Evolutionary conservation across 768 basidiomycete species (phyloP).

Genomic region (Auricularia auricula-judae): DNA sequence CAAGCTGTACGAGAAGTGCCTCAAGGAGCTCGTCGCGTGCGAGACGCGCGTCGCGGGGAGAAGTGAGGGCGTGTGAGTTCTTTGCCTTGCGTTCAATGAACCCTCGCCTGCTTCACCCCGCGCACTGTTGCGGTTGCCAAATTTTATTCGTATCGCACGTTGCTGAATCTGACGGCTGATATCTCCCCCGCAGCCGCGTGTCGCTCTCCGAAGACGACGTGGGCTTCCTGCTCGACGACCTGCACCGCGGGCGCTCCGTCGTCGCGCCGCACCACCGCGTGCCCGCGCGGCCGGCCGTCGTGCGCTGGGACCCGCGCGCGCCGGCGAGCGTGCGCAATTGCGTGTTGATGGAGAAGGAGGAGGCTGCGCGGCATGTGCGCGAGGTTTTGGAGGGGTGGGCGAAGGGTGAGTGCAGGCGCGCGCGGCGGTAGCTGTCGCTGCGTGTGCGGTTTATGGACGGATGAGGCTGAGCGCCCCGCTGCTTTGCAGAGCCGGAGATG

Average conservation of each 20-base stretch:
- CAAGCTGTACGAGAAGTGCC: background rate
- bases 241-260: constrained; percentile 59
- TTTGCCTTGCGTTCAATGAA: background rate
- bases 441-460: constrained; percentile 46
- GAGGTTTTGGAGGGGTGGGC: constrained; percentile 18
- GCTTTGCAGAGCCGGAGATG: no score
- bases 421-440: constrained; percentile 34
- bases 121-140: no score
- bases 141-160: no score
- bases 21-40: background rate
- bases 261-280: constrained; percentile 63
- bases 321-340: constrained; percentile 71
- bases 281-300: constrained; percentile 58
- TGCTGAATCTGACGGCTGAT: no score
- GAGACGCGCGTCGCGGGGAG: background rate
- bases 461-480: no score
- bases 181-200: constrained; percentile 24
- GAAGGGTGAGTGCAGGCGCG: constrained; percentile 17
- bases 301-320: constrained; percentile 65
- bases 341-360: constrained; percentile 69
- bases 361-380: constrained; percentile 56
- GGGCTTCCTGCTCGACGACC: constrained; percentile 75
- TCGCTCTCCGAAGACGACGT: constrained; percentile 79
- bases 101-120: no score
- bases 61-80: background rate